These are phyloP conservation scores for Aspergillus asperescens DNA, from an alignment of 495 filamentous ascomycete genomes.

Conservation along the genomic window DNA sequence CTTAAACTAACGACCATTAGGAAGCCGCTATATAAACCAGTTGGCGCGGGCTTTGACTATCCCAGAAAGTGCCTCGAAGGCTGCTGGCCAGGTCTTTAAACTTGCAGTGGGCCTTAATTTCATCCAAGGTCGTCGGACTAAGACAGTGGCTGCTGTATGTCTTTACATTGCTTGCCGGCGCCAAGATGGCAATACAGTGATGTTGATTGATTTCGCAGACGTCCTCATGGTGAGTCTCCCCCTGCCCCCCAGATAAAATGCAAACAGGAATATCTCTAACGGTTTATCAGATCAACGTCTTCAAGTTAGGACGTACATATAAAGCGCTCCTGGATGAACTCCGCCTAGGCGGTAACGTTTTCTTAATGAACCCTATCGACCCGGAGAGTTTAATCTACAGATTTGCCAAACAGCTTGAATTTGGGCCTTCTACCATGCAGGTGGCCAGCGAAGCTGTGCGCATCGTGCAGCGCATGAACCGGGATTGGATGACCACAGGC, in stretches of 20 bases:
- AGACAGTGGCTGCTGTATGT: constrained; percentile 76
- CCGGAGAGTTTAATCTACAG: constrained; percentile 83
- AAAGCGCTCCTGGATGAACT: constrained; percentile 68
- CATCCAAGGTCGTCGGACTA: constrained; percentile 80
- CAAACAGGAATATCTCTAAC: background rate
- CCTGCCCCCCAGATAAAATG: background rate
- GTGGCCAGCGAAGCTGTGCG: constrained; percentile 81
- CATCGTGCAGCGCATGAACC: constrained; percentile 85
- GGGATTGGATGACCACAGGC: constrained; percentile 93
- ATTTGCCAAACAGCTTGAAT: constrained; percentile 85
- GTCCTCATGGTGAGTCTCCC: constrained; percentile 49
- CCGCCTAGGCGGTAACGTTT: constrained; percentile 46
- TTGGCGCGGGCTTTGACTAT: constrained; percentile 51
- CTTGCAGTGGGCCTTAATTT: constrained; percentile 71
- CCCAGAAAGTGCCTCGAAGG: constrained; percentile 51
- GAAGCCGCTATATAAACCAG: constrained; percentile 47
- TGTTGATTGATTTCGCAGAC: constrained; percentile 96
- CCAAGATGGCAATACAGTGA: constrained; percentile 55
- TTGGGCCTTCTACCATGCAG: constrained; percentile 65
- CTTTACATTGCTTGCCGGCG: constrained; percentile 80
- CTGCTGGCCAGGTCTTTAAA: constrained; percentile 68
- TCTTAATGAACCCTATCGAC: constrained; percentile 55
- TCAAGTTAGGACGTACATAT: constrained; percentile 78
- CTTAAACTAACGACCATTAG: constrained; percentile 21
- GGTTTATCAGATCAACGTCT: constrained; percentile 68